Conservation (phyloP, 345 rosid genomes). For the Pistacia integerrima region DNA sequence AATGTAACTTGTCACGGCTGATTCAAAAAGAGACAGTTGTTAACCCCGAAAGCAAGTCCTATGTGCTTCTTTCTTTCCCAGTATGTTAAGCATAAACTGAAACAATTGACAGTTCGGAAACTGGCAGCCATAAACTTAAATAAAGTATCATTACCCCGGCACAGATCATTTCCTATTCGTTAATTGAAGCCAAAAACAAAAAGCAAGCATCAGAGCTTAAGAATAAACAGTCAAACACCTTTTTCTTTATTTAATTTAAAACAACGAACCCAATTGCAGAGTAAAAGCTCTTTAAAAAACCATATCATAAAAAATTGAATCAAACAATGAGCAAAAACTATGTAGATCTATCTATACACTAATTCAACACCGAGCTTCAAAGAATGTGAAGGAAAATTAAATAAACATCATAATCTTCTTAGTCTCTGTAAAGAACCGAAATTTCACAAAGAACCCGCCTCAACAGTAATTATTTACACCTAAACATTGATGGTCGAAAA, state of each 20-base stretch:
- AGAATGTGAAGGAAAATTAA: constrained; percentile 1
- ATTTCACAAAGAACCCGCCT: not conserved
- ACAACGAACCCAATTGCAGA: not conserved
- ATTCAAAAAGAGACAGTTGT: too few species aligned
- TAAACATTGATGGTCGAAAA: not conserved
- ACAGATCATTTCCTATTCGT: not conserved
- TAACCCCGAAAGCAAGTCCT: not conserved
- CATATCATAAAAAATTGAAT: not conserved
- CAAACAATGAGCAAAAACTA: not conserved
- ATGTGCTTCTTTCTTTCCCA: not conserved
- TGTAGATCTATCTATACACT: constrained; percentile 6
- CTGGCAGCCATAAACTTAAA: not conserved
- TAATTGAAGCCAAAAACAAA: not conserved
- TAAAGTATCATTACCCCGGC: not conserved
- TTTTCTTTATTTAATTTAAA: too few species aligned
- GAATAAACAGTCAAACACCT: not conserved
- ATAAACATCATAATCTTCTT: not conserved
- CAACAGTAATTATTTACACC: not conserved
- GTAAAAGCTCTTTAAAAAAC: not conserved
- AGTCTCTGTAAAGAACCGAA: not conserved
- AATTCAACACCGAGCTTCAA: constrained; percentile 5
- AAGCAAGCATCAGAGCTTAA: not conserved
- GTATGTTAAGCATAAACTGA: not conserved
- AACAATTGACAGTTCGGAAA: not conserved
- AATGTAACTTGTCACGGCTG: too few species aligned